A percentile compares a stretch with the other conserved stretches of the same genome.
These are phyloP conservation scores for Trichothecium roseum DNA, from an alignment of 2,329 filamentous ascomycete genomes.

Conservation along the genomic window DNA sequence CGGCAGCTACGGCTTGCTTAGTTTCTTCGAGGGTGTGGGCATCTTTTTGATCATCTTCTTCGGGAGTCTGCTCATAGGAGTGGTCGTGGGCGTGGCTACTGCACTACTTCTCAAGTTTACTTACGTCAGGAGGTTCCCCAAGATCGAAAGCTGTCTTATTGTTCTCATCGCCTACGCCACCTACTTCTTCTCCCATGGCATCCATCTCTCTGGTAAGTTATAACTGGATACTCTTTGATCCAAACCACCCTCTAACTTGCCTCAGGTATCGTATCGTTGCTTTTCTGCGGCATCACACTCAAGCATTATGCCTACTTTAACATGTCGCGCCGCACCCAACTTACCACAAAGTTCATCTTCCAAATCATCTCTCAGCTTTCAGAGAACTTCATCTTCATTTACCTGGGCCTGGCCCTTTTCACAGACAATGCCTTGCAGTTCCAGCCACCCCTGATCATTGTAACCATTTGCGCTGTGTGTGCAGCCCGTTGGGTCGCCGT, in stretches of 20 bases:
- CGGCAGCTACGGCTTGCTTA: constrained; percentile 65
- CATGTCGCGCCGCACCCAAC: constrained; percentile 94
- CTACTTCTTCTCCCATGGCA: constrained; percentile 95
- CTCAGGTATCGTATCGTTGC: constrained; percentile 81
- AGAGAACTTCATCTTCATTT: constrained; percentile 99
- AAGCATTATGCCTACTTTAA: constrained; percentile 99
- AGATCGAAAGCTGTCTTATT: constrained; percentile 93
- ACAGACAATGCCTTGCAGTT: constrained; percentile 82
- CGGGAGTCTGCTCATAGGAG: constrained; percentile 80
- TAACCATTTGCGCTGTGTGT: constrained; percentile 86
- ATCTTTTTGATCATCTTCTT: constrained; percentile 96
- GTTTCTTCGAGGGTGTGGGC: constrained; percentile 82
- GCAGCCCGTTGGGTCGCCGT: constrained; percentile 88
- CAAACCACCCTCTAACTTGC: neutral
- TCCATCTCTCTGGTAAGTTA: constrained; percentile 82
- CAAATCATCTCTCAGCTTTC: constrained; percentile 89
- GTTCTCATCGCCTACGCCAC: constrained; percentile 91
- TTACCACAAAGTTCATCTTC: constrained; percentile 97
- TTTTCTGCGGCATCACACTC: constrained; percentile 96
- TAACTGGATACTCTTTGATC: neutral
- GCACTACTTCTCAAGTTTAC: constrained; percentile 91
- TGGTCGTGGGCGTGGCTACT: constrained; percentile 76
- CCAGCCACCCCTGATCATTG: constrained; percentile 89
- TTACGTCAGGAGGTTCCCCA: constrained; percentile 81
- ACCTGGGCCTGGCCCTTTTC: constrained; percentile 87